Evolutionary conservation across 2,329 filamentous ascomycete species (phyloP).

Genomic region (Chaetomiaceae sp.): DNA sequence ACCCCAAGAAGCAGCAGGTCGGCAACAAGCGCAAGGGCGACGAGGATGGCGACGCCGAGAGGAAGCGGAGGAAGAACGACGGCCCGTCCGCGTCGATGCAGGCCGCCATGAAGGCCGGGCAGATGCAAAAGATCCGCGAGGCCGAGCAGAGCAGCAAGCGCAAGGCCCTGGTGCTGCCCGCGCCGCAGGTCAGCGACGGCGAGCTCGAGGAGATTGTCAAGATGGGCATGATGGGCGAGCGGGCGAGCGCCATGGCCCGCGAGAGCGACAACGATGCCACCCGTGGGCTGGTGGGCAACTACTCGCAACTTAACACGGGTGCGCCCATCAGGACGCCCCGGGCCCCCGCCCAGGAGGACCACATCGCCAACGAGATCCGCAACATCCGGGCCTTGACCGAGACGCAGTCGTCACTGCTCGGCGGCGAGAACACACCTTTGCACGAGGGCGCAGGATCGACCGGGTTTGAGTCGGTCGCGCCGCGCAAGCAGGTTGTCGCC

Average conservation of each 20-base stretch:
- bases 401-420: slow-evolving; percentile 87
- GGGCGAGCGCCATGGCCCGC: slow-evolving; percentile 68
- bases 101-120: slow-evolving; percentile 86
- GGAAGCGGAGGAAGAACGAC: slow-evolving; percentile 81
- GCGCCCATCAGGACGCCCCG: slow-evolving; percentile 90
- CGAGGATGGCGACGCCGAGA: slow-evolving; percentile 71
- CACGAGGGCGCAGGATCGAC: slow-evolving; percentile 78
- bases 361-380: slow-evolving; percentile 91
- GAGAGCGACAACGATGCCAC: slow-evolving; percentile 81
- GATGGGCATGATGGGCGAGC: slow-evolving; percentile 92
- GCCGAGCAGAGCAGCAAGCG: slow-evolving; percentile 96
- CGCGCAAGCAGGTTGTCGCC: slow-evolving; percentile 73
- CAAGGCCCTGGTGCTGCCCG: slow-evolving; percentile 72
- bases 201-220: slow-evolving; percentile 98
- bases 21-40: slow-evolving; percentile 89
- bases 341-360: slow-evolving; percentile 87
- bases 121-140: slow-evolving; percentile 90
- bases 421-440: slow-evolving; percentile 88
- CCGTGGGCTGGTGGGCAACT: slow-evolving; percentile 79
- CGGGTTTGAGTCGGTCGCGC: slow-evolving; percentile 79
- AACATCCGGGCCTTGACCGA: slow-evolving; percentile 91
- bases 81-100: slow-evolving; percentile 73
- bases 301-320: slow-evolving; percentile 71
- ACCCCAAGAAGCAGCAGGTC: slow-evolving; percentile 87
- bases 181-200: slow-evolving; percentile 85